phyloP scores from a whole-genome alignment of 371 early-diverging fungal genomes.

The Mucor velutinosus region DNA sequence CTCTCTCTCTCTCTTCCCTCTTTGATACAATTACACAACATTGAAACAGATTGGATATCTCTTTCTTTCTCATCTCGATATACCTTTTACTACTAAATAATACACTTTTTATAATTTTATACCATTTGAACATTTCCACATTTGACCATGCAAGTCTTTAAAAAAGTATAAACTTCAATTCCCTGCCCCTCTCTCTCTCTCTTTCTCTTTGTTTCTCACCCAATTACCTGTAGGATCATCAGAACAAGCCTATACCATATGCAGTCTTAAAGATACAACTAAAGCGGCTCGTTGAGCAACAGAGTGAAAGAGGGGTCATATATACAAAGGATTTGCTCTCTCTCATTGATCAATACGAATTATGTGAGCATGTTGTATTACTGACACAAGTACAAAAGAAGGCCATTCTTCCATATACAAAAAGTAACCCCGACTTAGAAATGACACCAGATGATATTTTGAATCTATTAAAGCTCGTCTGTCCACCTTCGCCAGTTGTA shows the following conservation, averaged over 20 bases:
- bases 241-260: constrained; percentile 32
- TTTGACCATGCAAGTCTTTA: constrained; percentile 1
- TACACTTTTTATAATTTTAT: background rate
- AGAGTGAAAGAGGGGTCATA: constrained; percentile 33
- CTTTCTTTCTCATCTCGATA: background rate
- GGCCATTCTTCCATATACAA: constrained; percentile 45
- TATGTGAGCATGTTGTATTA: constrained; percentile 34
- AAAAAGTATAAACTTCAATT: background rate
- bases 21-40: background rate
- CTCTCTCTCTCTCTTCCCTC: background rate
- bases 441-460: constrained; percentile 55
- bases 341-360: constrained; percentile 45
- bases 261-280: constrained; percentile 48
- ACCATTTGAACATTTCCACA: background rate
- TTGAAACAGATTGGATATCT: background rate
- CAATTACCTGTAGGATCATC: background rate
- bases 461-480: constrained; percentile 42
- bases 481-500: constrained; percentile 20
- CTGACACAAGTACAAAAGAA: constrained; percentile 43
- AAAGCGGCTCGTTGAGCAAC: constrained; percentile 34
- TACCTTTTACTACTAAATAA: background rate
- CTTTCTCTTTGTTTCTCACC: background rate
- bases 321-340: constrained; percentile 43
- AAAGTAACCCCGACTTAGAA: constrained; percentile 50
- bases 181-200: background rate